A percentile compares a stretch with the other conserved stretches of the same genome.
phyloP scores from a whole-genome alignment of 345 rosid genomes.

The Salix exigua region DNA sequence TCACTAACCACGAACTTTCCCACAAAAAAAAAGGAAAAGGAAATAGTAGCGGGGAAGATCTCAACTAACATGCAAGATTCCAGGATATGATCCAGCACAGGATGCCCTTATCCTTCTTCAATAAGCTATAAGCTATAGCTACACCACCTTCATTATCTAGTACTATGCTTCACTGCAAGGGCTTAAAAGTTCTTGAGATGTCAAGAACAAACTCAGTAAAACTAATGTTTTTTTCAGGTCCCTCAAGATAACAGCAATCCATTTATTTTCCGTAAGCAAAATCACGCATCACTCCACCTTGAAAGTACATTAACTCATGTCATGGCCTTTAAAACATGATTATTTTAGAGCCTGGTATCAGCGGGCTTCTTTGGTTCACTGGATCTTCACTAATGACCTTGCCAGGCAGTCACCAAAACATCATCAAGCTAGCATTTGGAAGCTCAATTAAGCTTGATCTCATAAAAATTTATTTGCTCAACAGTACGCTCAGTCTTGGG shows the following conservation, averaged over 20 bases:
- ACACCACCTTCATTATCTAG: background rate
- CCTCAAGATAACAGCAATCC: no score
- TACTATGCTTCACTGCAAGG: background rate
- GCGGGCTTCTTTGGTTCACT: background rate
- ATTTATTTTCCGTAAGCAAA: background rate
- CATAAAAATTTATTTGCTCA: background rate
- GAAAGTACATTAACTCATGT: background rate
- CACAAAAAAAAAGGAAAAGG: background rate
- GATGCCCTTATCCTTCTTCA: background rate
- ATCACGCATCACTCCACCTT: background rate
- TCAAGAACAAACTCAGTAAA: background rate
- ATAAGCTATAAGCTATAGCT: background rate
- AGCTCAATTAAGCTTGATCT: background rate
- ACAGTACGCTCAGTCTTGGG: background rate
- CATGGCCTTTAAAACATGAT: background rate
- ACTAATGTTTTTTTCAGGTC: background rate
- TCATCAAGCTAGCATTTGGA: background rate
- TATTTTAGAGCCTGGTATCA: background rate
- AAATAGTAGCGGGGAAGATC: background rate
- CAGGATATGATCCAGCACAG: background rate
- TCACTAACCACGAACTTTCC: background rate
- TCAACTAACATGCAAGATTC: background rate
- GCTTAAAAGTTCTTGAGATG: background rate
- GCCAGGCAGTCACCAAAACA: background rate
- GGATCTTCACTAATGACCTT: background rate